These are phyloP conservation scores for Erigeron philadelphicus DNA, from an alignment of 140 eudicot genomes.

Conservation along the genomic window DNA sequence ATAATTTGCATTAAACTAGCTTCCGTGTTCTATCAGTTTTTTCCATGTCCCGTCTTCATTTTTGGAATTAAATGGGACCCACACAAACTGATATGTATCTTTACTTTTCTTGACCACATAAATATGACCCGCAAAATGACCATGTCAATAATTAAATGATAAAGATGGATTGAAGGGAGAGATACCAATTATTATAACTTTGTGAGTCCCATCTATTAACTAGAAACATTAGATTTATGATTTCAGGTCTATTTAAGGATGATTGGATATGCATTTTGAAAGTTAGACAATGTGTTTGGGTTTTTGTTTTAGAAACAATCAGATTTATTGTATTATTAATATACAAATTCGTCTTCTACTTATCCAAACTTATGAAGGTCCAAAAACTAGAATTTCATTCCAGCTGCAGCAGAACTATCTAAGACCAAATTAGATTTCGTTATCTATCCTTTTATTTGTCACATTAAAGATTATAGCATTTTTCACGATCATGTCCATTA, in stretches of 20 bases:
- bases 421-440: too few relatives aligned
- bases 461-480: too few relatives aligned
- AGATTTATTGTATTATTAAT: too few relatives aligned
- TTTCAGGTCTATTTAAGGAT: not conserved
- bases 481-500: too few relatives aligned
- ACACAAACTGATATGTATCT: not conserved
- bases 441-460: too few relatives aligned
- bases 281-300: not conserved
- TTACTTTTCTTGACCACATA: constrained; percentile 9
- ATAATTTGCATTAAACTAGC: constrained; percentile 4
- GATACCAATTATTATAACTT: not conserved
- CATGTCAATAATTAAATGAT: constrained; percentile 1
- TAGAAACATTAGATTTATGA: not conserved
- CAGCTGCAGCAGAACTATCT: too few relatives aligned
- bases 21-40: not conserved
- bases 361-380: too few relatives aligned
- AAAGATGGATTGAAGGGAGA: constrained; percentile 2
- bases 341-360: too few relatives aligned
- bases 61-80: constrained; percentile 9
- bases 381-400: too few relatives aligned
- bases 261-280: constrained; percentile 1
- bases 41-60: not conserved
- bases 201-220: not conserved
- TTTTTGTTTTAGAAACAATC: not conserved
- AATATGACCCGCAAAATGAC: not conserved